These are phyloP conservation scores for Medicago lupulina DNA, from an alignment of 306 rosid genomes.

Conservation along the genomic window DNA sequence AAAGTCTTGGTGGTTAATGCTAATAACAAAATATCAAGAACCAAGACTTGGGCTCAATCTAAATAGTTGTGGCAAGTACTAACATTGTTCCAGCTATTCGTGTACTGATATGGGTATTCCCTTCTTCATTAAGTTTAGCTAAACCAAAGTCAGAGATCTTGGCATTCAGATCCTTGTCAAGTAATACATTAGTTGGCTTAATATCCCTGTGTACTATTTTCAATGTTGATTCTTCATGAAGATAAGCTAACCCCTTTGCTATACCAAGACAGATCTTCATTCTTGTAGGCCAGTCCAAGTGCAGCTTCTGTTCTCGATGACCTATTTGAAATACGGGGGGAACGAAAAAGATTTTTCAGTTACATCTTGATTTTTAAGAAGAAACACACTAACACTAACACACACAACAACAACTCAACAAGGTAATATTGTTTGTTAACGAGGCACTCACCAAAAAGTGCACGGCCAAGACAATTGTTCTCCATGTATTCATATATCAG, in stretches of 20 bases:
- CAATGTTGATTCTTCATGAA: constrained; percentile 85
- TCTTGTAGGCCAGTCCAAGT: constrained; percentile 77
- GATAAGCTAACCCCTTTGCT: constrained; percentile 79
- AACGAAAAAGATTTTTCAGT: constrained; percentile 3
- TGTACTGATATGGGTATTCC: constrained; percentile 79
- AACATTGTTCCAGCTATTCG: constrained; percentile 88
- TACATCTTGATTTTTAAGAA: constrained; percentile 6
- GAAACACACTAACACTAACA: background rate
- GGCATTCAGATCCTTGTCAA: constrained; percentile 73
- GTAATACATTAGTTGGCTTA: constrained; percentile 84
- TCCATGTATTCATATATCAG: constrained; percentile 87
- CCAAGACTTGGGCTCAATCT: constrained; percentile 10
- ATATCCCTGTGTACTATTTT: constrained; percentile 93
- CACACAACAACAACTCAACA: constrained; percentile 5
- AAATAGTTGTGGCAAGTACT: constrained; percentile 35
- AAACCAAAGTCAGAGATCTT: constrained; percentile 93
- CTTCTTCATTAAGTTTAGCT: constrained; percentile 91
- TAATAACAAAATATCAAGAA: constrained; percentile 26
- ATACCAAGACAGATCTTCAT: constrained; percentile 72
- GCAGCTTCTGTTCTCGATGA: constrained; percentile 49
- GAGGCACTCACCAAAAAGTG: constrained; percentile 70
- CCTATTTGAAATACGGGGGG: constrained; percentile 42
- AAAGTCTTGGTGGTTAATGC: background rate
- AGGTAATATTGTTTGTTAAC: constrained; percentile 11
- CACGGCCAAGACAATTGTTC: constrained; percentile 91